These are phyloP conservation scores for Tylopilus sp. DNA, from an alignment of 768 basidiomycete genomes.

Conservation along the genomic window DNA sequence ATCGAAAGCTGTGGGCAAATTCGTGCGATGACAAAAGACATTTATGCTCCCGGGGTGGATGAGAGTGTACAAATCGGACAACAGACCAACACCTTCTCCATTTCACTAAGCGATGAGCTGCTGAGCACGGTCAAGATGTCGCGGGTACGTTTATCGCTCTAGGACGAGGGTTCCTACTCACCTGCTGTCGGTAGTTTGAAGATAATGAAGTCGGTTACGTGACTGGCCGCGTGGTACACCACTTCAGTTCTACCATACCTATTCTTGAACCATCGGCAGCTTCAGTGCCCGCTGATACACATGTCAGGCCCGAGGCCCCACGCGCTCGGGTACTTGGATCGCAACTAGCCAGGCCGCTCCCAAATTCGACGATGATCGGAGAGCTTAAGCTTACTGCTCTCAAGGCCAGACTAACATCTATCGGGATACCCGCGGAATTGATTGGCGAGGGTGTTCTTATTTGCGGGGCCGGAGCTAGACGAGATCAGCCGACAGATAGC, in stretches of 20 bases:
- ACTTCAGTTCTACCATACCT: slow-evolving; percentile 86
- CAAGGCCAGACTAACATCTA: slow-evolving; percentile 69
- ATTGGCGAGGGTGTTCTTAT: slow-evolving; percentile 97
- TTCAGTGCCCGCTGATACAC: slow-evolving; percentile 23
- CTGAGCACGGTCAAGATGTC: slow-evolving; percentile 81
- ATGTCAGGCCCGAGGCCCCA: slow-evolving; percentile 21
- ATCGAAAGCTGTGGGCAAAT: slow-evolving; percentile 80
- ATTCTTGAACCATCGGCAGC: slow-evolving; percentile 69
- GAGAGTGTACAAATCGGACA: slow-evolving; percentile 90
- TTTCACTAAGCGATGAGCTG: slow-evolving; percentile 89
- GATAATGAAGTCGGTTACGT: slow-evolving; percentile 96
- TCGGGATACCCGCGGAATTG: slow-evolving; percentile 87
- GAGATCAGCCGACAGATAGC: slow-evolving; percentile 39
- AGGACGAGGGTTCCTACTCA: slow-evolving; percentile 3
- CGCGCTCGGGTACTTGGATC: slow-evolving; percentile 54
- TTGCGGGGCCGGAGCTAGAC: slow-evolving; percentile 63
- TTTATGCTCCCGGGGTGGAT: slow-evolving; percentile 73
- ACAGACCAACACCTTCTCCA: slow-evolving; percentile 91
- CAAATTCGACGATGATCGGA: slow-evolving; percentile 94
- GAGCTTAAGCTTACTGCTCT: slow-evolving; percentile 90
- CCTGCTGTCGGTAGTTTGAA: slow-evolving; percentile 64
- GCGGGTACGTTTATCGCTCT: slow-evolving; percentile 50
- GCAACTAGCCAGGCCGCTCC: slow-evolving; percentile 64
- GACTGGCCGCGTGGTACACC: slow-evolving; percentile 79
- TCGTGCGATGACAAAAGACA: slow-evolving; percentile 89